These are phyloP conservation scores for Cucurbita maxima DNA, from an alignment of 306 rosid species.

Conservation along the genomic window DNA sequence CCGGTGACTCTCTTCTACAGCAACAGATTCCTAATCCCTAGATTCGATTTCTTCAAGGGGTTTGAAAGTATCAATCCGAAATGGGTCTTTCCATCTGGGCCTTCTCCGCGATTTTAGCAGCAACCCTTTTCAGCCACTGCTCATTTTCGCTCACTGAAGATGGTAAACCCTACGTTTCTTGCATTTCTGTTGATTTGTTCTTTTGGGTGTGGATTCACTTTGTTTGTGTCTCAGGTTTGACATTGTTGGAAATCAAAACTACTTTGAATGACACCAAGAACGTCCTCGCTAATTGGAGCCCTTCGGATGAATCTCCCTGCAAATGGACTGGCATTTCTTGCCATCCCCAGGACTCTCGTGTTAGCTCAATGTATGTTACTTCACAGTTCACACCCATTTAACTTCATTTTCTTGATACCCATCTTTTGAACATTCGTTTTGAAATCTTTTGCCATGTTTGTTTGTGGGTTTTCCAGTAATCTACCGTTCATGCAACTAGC, in stretches of 20 bases:
- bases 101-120: slow-evolving; percentile 20
- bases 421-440: background rate
- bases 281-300: slow-evolving; percentile 61
- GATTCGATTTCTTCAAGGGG: background rate
- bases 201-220: background rate
- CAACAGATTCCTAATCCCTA: background rate
- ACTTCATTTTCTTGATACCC: background rate
- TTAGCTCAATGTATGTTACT: slow-evolving; percentile 49
- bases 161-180: slow-evolving; percentile 32
- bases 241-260: slow-evolving; percentile 67
- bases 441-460: background rate
- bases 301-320: slow-evolving; percentile 68
- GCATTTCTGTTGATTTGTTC: background rate
- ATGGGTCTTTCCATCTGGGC: slow-evolving; percentile 25
- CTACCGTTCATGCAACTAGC: slow-evolving; percentile 78
- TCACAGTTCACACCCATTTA: background rate
- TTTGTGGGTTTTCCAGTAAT: slow-evolving; percentile 40
- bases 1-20: background rate
- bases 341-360: slow-evolving; percentile 56
- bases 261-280: slow-evolving; percentile 54
- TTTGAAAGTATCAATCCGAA: slow-evolving; percentile 3
- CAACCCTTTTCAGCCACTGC: slow-evolving; percentile 17
- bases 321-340: slow-evolving; percentile 84
- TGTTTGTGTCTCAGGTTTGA: slow-evolving; percentile 31
- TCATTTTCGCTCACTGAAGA: slow-evolving; percentile 61